Base-by-base conservation (phyloP, 768 basidiomycete species). In the Serendipita sp. region DNA sequence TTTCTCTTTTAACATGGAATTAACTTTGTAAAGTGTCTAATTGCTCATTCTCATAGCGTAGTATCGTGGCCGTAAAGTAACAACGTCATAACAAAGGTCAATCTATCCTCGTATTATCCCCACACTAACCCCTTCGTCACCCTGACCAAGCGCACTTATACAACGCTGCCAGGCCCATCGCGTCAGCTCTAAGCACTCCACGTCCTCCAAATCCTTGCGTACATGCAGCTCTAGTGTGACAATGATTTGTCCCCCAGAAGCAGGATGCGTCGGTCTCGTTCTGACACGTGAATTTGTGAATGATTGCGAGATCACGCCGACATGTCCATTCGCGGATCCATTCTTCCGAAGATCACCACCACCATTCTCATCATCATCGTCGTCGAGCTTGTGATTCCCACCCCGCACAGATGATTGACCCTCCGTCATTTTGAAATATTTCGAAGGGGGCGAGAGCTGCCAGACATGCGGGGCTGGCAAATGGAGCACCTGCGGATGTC, bases 401-500 rank as follows among this genome's bases (percentile, higher is more conserved):
- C 18, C 45, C 45, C 45, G 18, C 11, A 18, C 45, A 46, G 45
- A 13, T 46, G 45, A 46, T 13, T 46, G 18, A 13, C 13, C 45
- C 45, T 18, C 45, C 45, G 30, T 32, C 8, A 5, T 5, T 5
- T 5, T 7, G 30, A 51, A n/a, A n/a, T 51, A 51, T 7, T 7
- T 18, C 3, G 74, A 69, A 18, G 75, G 70, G 0, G 85, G 83
- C 0, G 83, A 80, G 47, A 94, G 81, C 70, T 93, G 90, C 90
- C 90, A 94, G 64, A 94, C 84, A 67, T 91, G 89, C 0, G 90
- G 91, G 10, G 88, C 84, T 0, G 88, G 85, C 10, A 95, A 80
- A 70, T 91, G 88, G 0, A 88, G 71, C 30, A 96, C 87, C 66
- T 88, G 81, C 0, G 90, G 88, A 67, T 95, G 91, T 2, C 85